phyloP scores from a whole-genome alignment of 1,284 basidiomycete species.

The Leccinum pachyderme region DNA sequence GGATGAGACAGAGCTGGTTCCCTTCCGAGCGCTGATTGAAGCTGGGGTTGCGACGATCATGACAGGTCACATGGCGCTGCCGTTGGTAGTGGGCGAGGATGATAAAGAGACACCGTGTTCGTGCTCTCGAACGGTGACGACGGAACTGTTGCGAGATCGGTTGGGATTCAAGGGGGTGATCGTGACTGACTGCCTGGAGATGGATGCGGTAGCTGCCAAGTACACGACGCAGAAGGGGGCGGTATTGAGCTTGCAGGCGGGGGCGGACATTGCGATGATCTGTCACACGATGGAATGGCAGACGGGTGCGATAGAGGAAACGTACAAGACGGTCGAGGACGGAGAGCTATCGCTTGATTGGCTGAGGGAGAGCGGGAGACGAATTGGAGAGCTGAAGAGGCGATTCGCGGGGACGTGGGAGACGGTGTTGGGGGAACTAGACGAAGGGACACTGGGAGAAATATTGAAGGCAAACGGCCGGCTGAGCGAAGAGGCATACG shows the following conservation, averaged over 20 bases:
- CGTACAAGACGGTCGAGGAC: slow-evolving; percentile 46
- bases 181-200: slow-evolving; percentile 69
- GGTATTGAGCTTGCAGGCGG: slow-evolving; percentile 53
- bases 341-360: slow-evolving; percentile 41
- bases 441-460: slow-evolving; percentile 32
- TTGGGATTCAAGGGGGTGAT: slow-evolving; percentile 54
- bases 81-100: slow-evolving; percentile 46
- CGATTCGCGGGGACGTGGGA: slow-evolving; percentile 49
- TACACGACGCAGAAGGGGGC: slow-evolving; percentile 55
- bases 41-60: slow-evolving; percentile 54
- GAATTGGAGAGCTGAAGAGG: slow-evolving; percentile 51
- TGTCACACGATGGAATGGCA: slow-evolving; percentile 61
- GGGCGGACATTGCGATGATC: slow-evolving; percentile 68
- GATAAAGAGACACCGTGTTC: slow-evolving; percentile 53
- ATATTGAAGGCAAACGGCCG: slow-evolving; percentile 40
- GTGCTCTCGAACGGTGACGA: slow-evolving; percentile 51
- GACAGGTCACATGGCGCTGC: slow-evolving; percentile 71
- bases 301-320: slow-evolving; percentile 48
- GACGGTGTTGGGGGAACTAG: slow-evolving; percentile 33
- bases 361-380: slow-evolving; percentile 41
- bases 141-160: slow-evolving; percentile 47
- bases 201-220: slow-evolving; percentile 61
- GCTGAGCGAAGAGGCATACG: slow-evolving; percentile 50
- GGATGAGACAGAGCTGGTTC: slow-evolving; percentile 50
- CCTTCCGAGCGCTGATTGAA: slow-evolving; percentile 49